Evolutionary conservation across 1,284 basidiomycete species (phyloP).

Genomic region (Ganoderma leucocontextum): DNA sequence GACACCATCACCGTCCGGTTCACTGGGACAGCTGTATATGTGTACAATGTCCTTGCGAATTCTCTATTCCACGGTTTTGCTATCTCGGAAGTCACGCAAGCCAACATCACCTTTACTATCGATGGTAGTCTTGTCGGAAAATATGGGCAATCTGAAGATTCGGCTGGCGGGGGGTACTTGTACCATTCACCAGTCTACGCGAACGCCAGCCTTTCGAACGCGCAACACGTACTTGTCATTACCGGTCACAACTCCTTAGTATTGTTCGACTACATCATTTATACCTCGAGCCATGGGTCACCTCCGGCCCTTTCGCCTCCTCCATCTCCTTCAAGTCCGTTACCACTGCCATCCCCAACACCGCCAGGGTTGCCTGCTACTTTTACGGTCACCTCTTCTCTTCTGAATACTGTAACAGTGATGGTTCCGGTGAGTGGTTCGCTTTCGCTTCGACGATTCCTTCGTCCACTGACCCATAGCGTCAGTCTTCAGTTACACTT

Average conservation of each 20-base stretch:
- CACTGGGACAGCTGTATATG: slow-evolving; percentile 17
- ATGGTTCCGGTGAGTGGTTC: neutral
- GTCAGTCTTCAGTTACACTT: neutral
- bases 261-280: slow-evolving; percentile 2
- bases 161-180: neutral
- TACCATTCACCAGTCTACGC: neutral
- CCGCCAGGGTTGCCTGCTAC: neutral
- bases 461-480: neutral
- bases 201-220: neutral
- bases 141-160: neutral
- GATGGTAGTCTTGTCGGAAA: neutral
- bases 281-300: neutral
- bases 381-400: neutral
- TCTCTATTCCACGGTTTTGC: neutral
- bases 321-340: neutral
- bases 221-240: neutral
- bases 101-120: slow-evolving; percentile 1
- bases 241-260: neutral
- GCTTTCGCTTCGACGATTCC: neutral
- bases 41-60: slow-evolving; percentile 19
- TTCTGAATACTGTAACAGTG: neutral
- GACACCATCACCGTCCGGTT: slow-evolving; percentile 13
- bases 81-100: neutral
- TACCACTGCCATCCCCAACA: neutral
- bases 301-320: neutral